Base-by-base conservation (phyloP, 169 alveolate species). In the Pseudocohnilembus persalinus region DNA sequence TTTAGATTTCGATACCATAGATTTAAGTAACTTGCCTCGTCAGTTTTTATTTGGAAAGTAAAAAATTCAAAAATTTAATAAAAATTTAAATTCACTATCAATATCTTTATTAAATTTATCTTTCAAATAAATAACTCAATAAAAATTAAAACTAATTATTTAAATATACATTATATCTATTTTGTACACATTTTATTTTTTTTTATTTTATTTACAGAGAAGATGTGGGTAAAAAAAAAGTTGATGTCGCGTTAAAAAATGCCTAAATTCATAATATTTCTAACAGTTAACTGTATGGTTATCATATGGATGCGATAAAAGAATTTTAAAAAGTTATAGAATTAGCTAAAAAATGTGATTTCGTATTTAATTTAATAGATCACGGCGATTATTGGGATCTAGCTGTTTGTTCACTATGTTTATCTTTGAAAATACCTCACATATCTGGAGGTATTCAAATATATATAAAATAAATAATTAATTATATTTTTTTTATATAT, bases 351-450 rank as follows among this genome's bases (percentile, higher is more conserved):
- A 74, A 90, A 29, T 73, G 89, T 28, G 88, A 91, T 73, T 93
- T 77, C 15, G 83, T 93, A 27, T 93, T 93, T 77, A 93, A 93
- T 77, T 90, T 92, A 91, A 93, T 93, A 28, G 96, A 93, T 84
- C 92, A 91, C 77, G 96, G 96, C 29, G 96, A 93, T 79, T 93
- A 89, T 77, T 93, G 88, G 80, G 96, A 93, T 82, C 85, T 88
- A 31, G 95, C 96, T 35, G 95, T 92, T 1, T 75, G 83, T 35
- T 33, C 90, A 25, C 64, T 93, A 26, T 83, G 94, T 72, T 74
- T 88, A 11, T 68, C 64, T 0, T 77, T 87, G 31, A 33, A 77
- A 15, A 73, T 89, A 29, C 96, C 96, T 35, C 76, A 91, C 74
- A 77, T 89, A 31, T 74, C 74, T 26, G 96, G 95, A 76, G 96